Conservation (phyloP, 2,329 filamentous ascomycete species). For the Sporothrix sp. region DNA sequence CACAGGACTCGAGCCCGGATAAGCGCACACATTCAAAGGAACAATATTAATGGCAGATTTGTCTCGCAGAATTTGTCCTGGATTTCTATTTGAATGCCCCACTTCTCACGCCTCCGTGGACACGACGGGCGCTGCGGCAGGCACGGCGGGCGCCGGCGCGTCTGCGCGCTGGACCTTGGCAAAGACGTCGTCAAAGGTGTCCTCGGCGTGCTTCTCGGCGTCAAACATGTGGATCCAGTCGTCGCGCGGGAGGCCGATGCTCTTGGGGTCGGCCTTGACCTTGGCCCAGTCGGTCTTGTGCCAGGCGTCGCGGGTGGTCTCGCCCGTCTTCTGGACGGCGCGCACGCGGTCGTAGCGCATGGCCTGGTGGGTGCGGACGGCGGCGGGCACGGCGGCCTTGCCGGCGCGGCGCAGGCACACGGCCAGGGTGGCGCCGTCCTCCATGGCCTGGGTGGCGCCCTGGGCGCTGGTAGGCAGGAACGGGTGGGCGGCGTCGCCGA, state of each 20-base stretch:
- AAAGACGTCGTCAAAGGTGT: constrained; percentile 27
- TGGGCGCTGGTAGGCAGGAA: constrained; percentile 40
- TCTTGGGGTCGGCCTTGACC: constrained; percentile 37
- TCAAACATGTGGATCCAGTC: constrained; percentile 40
- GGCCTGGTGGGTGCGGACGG: constrained; percentile 34
- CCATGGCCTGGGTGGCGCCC: constrained; percentile 41
- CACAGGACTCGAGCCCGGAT: too few relatives aligned
- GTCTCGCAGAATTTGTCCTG: too few relatives aligned
- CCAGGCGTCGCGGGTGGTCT: constrained; percentile 42
- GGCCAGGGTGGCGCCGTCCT: constrained; percentile 39
- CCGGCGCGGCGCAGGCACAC: constrained; percentile 33
- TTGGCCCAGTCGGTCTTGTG: constrained; percentile 45
- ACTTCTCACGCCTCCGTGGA: constrained; percentile 3
- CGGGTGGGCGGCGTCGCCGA: constrained; percentile 42
- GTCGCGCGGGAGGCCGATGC: constrained; percentile 38
- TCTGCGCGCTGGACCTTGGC: constrained; percentile 19
- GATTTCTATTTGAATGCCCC: too few relatives aligned
- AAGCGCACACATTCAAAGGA: too few relatives aligned
- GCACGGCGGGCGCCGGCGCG: not conserved
- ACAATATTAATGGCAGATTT: too few relatives aligned
- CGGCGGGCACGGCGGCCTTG: constrained; percentile 28
- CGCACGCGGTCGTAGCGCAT: constrained; percentile 34
- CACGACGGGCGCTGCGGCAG: not conserved
- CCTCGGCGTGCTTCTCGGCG: constrained; percentile 35
- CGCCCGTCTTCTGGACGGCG: constrained; percentile 40